Evolutionary conservation across 495 filamentous ascomycete species (phyloP), one percentile per base, ranked within the genome.

Genomic region (Letharia lupina): DNA sequence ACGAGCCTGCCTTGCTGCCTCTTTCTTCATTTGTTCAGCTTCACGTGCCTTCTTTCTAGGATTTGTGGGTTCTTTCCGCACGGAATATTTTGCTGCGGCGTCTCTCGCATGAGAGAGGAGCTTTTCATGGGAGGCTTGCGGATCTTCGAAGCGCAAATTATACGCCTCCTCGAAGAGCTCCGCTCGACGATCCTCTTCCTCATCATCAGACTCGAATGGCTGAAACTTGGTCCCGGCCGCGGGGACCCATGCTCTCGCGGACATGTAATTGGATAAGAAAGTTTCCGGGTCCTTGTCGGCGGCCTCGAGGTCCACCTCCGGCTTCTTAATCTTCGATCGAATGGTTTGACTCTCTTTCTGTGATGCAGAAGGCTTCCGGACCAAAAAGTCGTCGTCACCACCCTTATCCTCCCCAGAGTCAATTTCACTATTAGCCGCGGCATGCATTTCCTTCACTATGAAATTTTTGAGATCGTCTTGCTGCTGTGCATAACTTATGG

Each of bases 111-210:
- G 93, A 13, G 93, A 91, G 67, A 87, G 85, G 3, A 97, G 74
- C 61, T 88, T 85, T 71, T 96, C 90, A 69, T 96, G 96, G 67
- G 88, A 83, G 68, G 86, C 88, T 70, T 81, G 82, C 1, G 94
- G 91, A 70, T 98, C 89, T 72, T 98, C 94, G 71, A 98, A 98
- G 35, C 94, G 89, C 75, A 96, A 79, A 75, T 98, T 98, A 78
- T 95, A 98, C n/a, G 91, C 93, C 63, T 88, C 83, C 74, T 98
- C 94, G 69, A 91, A 92, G 39, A 84, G 84, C 37, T 98, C 94
- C 44, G 93, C 93, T 37, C 86, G 82, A 18, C 85, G 80, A 60
- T 92, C 88, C 40, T 92, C 89, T 61, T 93, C 90, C 31, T 89
- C 90, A 63, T 97, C 94, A 69, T 98, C 94, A 0, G 91, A 95